A percentile compares a stretch with the other conserved stretches of the same genome.
These are phyloP conservation scores for Anethum foeniculum DNA, from an alignment of 140 eudicot species.

Conservation along the genomic window DNA sequence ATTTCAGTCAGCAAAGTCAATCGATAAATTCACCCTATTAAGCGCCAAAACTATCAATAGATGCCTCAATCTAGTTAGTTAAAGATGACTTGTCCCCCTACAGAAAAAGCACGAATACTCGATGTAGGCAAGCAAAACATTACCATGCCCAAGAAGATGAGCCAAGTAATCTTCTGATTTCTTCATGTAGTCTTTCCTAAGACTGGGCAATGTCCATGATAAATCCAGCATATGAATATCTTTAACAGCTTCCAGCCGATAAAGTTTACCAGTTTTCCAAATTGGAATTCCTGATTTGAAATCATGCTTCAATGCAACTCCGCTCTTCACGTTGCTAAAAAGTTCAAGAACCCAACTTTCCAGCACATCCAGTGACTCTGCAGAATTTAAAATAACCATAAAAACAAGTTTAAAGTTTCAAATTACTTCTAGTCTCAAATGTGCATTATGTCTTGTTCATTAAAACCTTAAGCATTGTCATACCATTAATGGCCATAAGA, in stretches of 20 bases:
- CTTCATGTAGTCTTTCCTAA: constrained; percentile 61
- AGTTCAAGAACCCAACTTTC: constrained; percentile 85
- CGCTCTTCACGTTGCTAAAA: constrained; percentile 55
- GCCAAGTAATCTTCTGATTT: constrained; percentile 91
- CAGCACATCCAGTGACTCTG: constrained; percentile 86
- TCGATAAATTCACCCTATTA: not conserved
- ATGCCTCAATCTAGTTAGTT: not conserved
- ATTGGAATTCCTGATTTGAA: constrained; percentile 46
- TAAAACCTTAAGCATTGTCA: not conserved
- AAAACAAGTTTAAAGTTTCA: not conserved
- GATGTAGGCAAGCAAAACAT: constrained; percentile 15
- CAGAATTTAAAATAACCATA: constrained; percentile 26
- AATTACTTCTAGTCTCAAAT: not conserved
- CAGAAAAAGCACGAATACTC: not conserved
- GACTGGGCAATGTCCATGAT: constrained; percentile 86
- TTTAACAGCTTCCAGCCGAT: constrained; percentile 85
- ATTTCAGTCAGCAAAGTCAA: not conserved
- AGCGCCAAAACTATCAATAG: not conserved
- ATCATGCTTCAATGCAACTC: constrained; percentile 39
- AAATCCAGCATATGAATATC: constrained; percentile 78
- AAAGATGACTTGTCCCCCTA: not conserved
- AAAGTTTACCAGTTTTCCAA: constrained; percentile 76
- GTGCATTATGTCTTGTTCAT: not conserved
- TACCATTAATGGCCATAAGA: not conserved
- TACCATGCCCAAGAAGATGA: constrained; percentile 97